Evolutionary conservation across 176 grass and related monocot species (phyloP), one percentile per base, ranked within the genome.

Genomic region (Themeda triandra): DNA sequence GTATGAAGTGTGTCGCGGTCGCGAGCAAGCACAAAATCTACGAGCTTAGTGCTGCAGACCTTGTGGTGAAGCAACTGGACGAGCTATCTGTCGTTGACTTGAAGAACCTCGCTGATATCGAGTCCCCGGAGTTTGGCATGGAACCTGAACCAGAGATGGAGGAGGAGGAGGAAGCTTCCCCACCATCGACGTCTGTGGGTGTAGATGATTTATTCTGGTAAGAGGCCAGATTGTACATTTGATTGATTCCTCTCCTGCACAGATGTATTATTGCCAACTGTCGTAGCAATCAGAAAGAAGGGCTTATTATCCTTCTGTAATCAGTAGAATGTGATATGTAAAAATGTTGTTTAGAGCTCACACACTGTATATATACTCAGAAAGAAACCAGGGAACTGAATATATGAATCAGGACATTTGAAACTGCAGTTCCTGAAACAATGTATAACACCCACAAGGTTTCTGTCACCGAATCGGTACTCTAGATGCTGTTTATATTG

Each of bases 1-100:
- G 74, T 5, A 98, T 98, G 96, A 98, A 98, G 85, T 98, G 96
- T 18, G 89, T 98, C 0, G 96, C 89, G 2, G 93, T 98, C 1
- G 96, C 96, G 17, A 95, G 89, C 83, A 93, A 81, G 75, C 91
- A 92, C 59, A 92, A 92, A 1, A 83, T 87, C 49, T 98, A 98
- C 1, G 96, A 95, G 86, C 93, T 98, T 19, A 44, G 86, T 21
- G 96, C 96, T 0, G 96, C 96, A 0, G 93, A 98, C 73, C 87
- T 95, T 35, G 91, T 98, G 13, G 96, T 98, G 69, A 93, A 89
- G 66, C 87, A 41, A 74, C 87, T 98, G 0, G 81, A 95, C 0
- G 93, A 98, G 75, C 81, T 98, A 3, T 95, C 93, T 9, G 29
- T 95, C 12, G 83, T 98, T 17, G 96, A 98, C 80, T 82, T 98